Evolutionary conservation across 306 rosid species (phyloP), one percentile per base, ranked within the genome.

Genomic region (Begonia peltatifolia): DNA sequence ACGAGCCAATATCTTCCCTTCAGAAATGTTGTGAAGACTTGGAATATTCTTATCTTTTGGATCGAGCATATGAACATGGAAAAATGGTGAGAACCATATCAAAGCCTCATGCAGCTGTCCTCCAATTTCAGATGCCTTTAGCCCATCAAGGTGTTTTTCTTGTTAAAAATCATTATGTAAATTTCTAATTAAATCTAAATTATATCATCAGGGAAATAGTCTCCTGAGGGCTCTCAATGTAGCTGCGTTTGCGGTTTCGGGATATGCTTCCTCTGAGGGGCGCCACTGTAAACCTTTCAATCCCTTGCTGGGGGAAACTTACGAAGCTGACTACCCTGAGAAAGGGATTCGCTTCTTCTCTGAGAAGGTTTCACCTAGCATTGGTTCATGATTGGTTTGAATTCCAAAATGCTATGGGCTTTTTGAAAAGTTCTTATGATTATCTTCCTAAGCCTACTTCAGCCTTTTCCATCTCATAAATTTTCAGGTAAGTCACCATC

Each of bases 211-310:
- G 99, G 99, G 94, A 52, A 78, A 86, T 70, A 75, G 85, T 71
- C 78, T 86, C 71, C 92, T 70, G 42, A 82, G 99, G 65, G 66
- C 63, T 49, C 68, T 90, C 57, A 73, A 90, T 64, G 99, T 90
- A 68, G 95, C 99, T 55, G 94, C 99, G 52, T 90, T 90, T 76
- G 99, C 99, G 7, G 82, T 86, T 63, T 90, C 99, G 51, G 99
- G 92, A 46, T 90, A 90, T 73, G 99, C 99, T 35, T 90, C 99
- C 35, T 83, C 92, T 18, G 94, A 86, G 81, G 95, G 94, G 47
- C 87, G 99, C 49, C 92, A 83, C 57, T 90, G 99, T 68, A 90
- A 90, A 75, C 99, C 99, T 41, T 90, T 90, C 71, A 90, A 90
- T 67, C 99, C 99, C 42, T 71, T 90, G 82, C 71, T 90, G 53